A percentile compares a stretch with the other conserved stretches of the same genome.
These are phyloP conservation scores for Chrysanthemum makinoi DNA, from an alignment of 129 eudicot species.

Conservation along the genomic window DNA sequence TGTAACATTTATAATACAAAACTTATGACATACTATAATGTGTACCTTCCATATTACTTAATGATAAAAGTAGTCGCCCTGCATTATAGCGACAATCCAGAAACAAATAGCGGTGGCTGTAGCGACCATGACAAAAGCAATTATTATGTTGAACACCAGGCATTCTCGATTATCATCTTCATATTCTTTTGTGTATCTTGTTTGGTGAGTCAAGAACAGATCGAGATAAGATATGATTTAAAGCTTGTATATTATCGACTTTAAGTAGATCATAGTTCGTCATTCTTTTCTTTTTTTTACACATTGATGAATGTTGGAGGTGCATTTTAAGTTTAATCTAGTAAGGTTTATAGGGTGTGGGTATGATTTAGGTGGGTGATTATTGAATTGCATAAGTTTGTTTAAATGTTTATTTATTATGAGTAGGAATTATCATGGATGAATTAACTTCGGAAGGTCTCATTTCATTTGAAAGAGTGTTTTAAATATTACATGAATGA, in stretches of 20 bases:
- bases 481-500: too few species aligned
- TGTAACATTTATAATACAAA: too few species aligned
- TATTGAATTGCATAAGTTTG: background rate
- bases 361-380: background rate
- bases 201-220: background rate
- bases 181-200: background rate
- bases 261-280: background rate
- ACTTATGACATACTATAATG: too few species aligned
- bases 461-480: background rate
- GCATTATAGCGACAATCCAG: background rate
- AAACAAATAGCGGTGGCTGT: background rate
- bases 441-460: constrained; percentile 1
- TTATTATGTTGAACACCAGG: background rate
- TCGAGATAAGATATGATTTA: background rate
- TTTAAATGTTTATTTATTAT: background rate
- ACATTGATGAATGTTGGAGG: background rate
- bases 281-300: background rate
- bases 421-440: background rate
- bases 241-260: background rate
- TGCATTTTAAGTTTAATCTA: background rate
- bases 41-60: background rate
- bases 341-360: background rate
- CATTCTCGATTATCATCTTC: background rate
- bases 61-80: background rate
- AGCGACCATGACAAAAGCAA: background rate